Conservation (phyloP, 2,329 filamentous ascomycete species). For the Knufia fluminis region DNA sequence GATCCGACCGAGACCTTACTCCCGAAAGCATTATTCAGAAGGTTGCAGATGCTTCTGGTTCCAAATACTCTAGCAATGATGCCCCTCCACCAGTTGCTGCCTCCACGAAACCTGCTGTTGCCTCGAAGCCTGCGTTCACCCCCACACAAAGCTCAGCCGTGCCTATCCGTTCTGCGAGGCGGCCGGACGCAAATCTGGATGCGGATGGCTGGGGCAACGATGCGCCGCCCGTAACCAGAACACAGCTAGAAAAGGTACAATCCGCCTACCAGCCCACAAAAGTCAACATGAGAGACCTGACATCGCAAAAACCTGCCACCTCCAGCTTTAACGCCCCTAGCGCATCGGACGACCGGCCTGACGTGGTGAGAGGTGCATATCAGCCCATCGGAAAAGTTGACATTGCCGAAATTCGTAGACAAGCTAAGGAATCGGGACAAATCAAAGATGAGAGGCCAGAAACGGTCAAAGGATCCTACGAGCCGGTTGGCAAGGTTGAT, state of each 20-base stretch:
- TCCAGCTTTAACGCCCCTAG: slow-evolving; percentile 49
- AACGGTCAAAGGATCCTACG: slow-evolving; percentile 83
- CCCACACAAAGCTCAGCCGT: slow-evolving; percentile 55
- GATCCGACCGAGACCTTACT: slow-evolving; percentile 79
- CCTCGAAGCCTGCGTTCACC: slow-evolving; percentile 86
- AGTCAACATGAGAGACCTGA: slow-evolving; percentile 83
- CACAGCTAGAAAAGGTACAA: slow-evolving; percentile 81
- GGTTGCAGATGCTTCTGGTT: slow-evolving; percentile 84
- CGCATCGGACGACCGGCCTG: slow-evolving; percentile 40
- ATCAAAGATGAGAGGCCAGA: slow-evolving; percentile 66
- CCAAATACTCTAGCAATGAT: slow-evolving; percentile 75
- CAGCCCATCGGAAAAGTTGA: slow-evolving; percentile 97
- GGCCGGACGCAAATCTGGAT: slow-evolving; percentile 49
- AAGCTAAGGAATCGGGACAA: slow-evolving; percentile 53
- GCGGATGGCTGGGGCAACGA: slow-evolving; percentile 91
- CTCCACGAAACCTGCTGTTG: slow-evolving; percentile 50
- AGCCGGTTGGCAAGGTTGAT: slow-evolving; percentile 92
- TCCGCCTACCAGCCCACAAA: slow-evolving; percentile 92
- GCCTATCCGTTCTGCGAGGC: slow-evolving; percentile 29
- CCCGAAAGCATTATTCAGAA: slow-evolving; percentile 85
- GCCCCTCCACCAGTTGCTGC: slow-evolving; percentile 45
- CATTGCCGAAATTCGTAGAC: slow-evolving; percentile 74
- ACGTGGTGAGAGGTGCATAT: slow-evolving; percentile 77
- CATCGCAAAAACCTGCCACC: slow-evolving; percentile 57
- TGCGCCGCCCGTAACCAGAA: slow-evolving; percentile 80